phyloP scores from a whole-genome alignment of 257 asterid species.

The Solanum chaucha region DNA sequence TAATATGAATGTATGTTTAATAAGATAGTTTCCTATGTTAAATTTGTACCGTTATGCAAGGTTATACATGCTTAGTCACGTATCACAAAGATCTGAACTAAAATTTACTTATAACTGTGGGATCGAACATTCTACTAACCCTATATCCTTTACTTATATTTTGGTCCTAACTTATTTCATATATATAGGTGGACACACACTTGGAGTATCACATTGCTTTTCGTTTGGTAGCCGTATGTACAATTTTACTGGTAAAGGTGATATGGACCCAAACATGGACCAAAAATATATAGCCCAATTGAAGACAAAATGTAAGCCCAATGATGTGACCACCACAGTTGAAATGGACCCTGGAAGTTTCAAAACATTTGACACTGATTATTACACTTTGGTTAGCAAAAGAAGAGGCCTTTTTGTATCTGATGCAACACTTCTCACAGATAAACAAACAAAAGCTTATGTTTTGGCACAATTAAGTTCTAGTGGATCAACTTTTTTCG shows the following conservation, averaged over 20 bases:
- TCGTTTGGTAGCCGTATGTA: background rate
- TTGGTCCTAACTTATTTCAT: background rate
- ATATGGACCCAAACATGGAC: background rate
- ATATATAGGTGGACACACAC: background rate
- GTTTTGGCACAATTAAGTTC: constrained; percentile 9
- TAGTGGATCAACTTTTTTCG: constrained; percentile 18
- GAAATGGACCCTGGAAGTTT: constrained; percentile 24
- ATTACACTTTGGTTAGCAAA: constrained; percentile 12
- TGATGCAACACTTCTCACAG: constrained; percentile 26
- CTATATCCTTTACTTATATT: background rate
- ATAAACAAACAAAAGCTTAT: constrained; percentile 21
- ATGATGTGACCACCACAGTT: background rate
- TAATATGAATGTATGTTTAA: too few relatives aligned
- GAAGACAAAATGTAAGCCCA: background rate
- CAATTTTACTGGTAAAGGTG: background rate
- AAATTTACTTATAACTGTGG: background rate
- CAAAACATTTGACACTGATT: constrained; percentile 16
- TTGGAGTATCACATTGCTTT: background rate
- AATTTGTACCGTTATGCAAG: background rate
- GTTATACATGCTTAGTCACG: background rate
- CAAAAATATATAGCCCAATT: background rate
- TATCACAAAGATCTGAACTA: background rate
- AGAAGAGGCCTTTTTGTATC: constrained; percentile 30
- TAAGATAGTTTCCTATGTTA: background rate
- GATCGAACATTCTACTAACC: background rate